These are phyloP conservation scores for Candida sanyiensis DNA, from an alignment of 805 yeast species.

Conservation along the genomic window DNA sequence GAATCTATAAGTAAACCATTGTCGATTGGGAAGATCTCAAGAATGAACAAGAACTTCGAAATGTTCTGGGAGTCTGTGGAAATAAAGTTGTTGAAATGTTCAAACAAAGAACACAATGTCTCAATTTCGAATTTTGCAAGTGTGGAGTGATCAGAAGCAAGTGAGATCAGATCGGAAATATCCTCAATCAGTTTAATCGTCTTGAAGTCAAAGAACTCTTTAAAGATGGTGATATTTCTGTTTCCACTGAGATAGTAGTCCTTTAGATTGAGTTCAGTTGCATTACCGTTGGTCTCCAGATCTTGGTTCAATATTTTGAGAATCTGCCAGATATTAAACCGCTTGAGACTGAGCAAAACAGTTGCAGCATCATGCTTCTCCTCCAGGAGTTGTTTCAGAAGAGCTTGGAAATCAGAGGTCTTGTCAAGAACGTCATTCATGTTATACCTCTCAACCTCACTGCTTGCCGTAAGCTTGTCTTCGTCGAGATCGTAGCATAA, in stretches of 20 bases:
- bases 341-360: constrained; percentile 24
- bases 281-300: constrained; percentile 6
- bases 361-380: constrained; percentile 28
- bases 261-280: constrained; percentile 22
- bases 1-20: constrained; percentile 18
- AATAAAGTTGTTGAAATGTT: constrained; percentile 6
- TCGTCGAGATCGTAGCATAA: constrained; percentile 54
- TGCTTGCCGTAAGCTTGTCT: constrained; percentile 27
- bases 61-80: constrained; percentile 4
- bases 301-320: constrained; percentile 22
- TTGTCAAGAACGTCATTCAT: constrained; percentile 12
- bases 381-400: constrained; percentile 10
- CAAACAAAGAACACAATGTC: not conserved
- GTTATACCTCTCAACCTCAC: constrained; percentile 12
- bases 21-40: constrained; percentile 21
- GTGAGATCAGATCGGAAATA: constrained; percentile 14
- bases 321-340: constrained; percentile 30
- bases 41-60: constrained; percentile 18
- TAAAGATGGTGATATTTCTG: constrained; percentile 29
- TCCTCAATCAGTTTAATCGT: constrained; percentile 20
- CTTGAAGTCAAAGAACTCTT: constrained; percentile 29
- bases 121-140: constrained; percentile 3
- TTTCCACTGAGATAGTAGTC: constrained; percentile 29
- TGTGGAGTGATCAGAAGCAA: not conserved
- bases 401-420: constrained; percentile 20